These are phyloP conservation scores for Tillandsia fasciculata DNA, from an alignment of 176 grass and related monocot species.

Conservation along the genomic window DNA sequence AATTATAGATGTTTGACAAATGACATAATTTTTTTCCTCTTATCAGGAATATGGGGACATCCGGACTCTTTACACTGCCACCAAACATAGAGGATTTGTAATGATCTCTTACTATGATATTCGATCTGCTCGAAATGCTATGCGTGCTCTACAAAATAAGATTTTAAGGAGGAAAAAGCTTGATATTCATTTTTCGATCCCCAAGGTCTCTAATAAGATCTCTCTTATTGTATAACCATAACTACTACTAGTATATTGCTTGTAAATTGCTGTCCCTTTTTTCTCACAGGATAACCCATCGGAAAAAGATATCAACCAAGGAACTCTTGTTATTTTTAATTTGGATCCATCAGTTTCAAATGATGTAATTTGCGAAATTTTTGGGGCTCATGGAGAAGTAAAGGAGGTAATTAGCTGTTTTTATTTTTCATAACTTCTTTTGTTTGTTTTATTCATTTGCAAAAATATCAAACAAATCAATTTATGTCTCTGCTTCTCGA, in stretches of 20 bases:
- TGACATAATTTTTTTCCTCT: background rate
- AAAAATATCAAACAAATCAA: background rate
- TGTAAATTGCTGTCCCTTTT: conserved; percentile 15
- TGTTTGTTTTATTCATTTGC: background rate
- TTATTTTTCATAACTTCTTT: background rate
- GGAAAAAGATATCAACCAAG: conserved; percentile 60
- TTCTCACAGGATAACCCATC: conserved; percentile 45
- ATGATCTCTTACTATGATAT: conserved; percentile 66
- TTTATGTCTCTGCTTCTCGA: conserved; percentile 1
- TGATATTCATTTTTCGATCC: conserved; percentile 55
- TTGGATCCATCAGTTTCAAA: conserved; percentile 51
- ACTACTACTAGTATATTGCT: background rate
- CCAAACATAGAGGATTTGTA: conserved; percentile 41
- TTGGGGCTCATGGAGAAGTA: conserved; percentile 52
- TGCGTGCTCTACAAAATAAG: conserved; percentile 38
- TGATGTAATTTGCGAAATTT: conserved; percentile 40
- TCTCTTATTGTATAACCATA: background rate
- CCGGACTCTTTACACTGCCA: conserved; percentile 44
- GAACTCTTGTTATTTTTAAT: conserved; percentile 59
- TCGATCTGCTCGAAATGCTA: conserved; percentile 42
- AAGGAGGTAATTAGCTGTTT: conserved; percentile 28
- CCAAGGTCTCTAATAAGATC: conserved; percentile 29
- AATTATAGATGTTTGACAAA: too few species aligned
- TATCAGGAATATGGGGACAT: conserved; percentile 45
- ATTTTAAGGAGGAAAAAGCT: conserved; percentile 41